Percentiles rank a stretch among this genome's conserved stretches.
Evolutionary conservation across 495 filamentous ascomycete species (phyloP).

Genomic region (Tuber microsphaerosporum): DNA sequence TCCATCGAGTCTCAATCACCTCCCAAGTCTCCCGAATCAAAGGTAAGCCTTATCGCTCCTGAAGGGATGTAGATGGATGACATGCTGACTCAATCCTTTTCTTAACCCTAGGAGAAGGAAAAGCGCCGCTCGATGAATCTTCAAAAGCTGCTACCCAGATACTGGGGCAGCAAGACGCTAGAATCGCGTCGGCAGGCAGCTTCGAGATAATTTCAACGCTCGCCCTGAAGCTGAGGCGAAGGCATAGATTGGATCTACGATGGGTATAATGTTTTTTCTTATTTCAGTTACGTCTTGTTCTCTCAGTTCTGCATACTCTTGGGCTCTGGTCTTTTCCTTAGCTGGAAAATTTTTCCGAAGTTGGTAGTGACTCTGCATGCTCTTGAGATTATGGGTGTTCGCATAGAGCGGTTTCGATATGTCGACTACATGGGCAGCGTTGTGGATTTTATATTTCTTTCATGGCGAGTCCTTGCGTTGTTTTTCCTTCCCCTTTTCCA

Average conservation of each 20-base stretch:
- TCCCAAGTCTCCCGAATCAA: slow-evolving; percentile 3
- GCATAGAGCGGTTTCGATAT: slow-evolving; percentile 2
- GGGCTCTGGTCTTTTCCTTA: not conserved
- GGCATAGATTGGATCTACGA: slow-evolving; percentile 4
- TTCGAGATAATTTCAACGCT: not conserved
- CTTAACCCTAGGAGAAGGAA: not conserved
- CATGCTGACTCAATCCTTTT: not conserved
- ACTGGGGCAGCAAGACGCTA: not conserved
- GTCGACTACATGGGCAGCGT: slow-evolving; percentile 4
- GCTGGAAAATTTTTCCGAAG: not conserved
- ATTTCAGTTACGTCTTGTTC: not conserved
- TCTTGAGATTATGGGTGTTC: slow-evolving; percentile 1
- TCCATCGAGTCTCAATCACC: slow-evolving; percentile 1
- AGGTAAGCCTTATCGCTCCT: not conserved
- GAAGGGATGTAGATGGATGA: not conserved
- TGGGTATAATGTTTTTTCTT: slow-evolving; percentile 4
- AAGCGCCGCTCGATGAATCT: slow-evolving; percentile 3
- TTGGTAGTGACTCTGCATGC: not conserved
- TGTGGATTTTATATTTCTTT: not conserved
- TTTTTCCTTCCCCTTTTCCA: not conserved
- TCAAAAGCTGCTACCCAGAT: not conserved
- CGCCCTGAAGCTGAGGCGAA: not conserved
- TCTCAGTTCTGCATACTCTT: slow-evolving; percentile 3
- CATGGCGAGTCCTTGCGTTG: not conserved
- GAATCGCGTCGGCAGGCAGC: not conserved